Percentiles rank a stretch among this genome's conserved stretches.
phyloP scores from a whole-genome alignment of 495 filamentous ascomycete species.

The Staphylotrichum longicolle region DNA sequence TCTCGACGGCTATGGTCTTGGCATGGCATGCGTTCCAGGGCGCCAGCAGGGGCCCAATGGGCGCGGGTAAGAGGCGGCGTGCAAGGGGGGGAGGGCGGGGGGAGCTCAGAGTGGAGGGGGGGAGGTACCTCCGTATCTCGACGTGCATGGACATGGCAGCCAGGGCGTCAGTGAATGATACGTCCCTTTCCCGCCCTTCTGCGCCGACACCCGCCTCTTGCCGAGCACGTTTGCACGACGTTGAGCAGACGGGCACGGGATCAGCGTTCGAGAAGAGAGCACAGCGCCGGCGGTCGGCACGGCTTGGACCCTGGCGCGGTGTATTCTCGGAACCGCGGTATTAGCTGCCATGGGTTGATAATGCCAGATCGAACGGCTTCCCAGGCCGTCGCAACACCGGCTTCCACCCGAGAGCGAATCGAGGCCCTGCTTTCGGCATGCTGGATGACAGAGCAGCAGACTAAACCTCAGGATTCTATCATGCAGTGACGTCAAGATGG shows the following conservation, averaged over 20 bases:
- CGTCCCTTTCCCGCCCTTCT: slow-evolving; percentile 23
- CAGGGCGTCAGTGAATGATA: slow-evolving; percentile 6
- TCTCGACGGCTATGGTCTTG: slow-evolving; percentile 13
- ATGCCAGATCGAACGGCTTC: neutral
- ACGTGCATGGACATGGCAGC: slow-evolving; percentile 12
- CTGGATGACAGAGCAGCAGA: neutral
- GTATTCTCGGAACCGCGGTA: slow-evolving; percentile 20
- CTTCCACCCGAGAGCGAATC: slow-evolving; percentile 6
- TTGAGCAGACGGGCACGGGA: slow-evolving; percentile 3
- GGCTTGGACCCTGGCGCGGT: slow-evolving; percentile 11
- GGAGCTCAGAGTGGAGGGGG: neutral
- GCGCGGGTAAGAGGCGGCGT: neutral
- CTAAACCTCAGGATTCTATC: slow-evolving; percentile 3
- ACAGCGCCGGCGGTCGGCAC: slow-evolving; percentile 8
- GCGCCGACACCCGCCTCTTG: slow-evolving; percentile 18
- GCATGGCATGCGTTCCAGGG: slow-evolving; percentile 4
- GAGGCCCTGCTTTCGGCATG: neutral
- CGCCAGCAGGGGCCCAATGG: neutral
- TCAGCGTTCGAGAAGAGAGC: neutral
- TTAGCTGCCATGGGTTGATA: neutral
- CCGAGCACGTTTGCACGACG: slow-evolving; percentile 7
- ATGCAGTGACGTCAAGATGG: slow-evolving; percentile 17
- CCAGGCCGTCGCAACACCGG: neutral
- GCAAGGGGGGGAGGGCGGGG: neutral
- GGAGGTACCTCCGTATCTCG: slow-evolving; percentile 2